Percentiles rank a stretch among this genome's conserved stretches.
These are phyloP conservation scores for Arthroderma sp. DNA, from an alignment of 2,329 filamentous ascomycete genomes.

Conservation along the genomic window DNA sequence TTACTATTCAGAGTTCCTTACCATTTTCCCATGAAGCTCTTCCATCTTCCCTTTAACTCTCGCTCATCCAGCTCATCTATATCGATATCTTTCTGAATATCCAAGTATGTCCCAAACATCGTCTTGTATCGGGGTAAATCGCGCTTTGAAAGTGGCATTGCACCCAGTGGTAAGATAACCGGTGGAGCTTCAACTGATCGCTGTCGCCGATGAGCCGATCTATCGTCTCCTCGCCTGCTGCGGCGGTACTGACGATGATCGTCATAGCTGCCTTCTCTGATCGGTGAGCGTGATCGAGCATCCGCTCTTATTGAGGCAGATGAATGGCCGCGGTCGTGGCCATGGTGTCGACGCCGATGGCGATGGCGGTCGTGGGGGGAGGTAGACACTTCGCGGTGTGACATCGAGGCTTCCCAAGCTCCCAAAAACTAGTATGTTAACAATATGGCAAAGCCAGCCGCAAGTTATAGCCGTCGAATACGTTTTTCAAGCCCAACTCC, in stretches of 20 bases:
- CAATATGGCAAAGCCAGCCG: background rate
- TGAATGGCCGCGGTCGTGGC: background rate
- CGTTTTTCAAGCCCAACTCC: background rate
- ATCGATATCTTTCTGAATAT: constrained; percentile 69
- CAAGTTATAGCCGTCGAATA: background rate
- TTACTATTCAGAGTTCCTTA: constrained; percentile 29
- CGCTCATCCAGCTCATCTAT: constrained; percentile 57
- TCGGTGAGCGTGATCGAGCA: constrained; percentile 18
- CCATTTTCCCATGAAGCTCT: constrained; percentile 86
- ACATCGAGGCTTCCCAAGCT: background rate
- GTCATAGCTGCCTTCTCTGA: constrained; percentile 24
- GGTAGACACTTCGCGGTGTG: background rate
- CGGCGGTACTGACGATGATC: constrained; percentile 26
- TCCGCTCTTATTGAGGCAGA: constrained; percentile 4
- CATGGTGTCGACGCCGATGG: background rate
- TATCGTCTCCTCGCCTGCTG: constrained; percentile 7
- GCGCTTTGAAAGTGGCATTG: constrained; percentile 53
- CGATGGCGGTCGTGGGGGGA: background rate
- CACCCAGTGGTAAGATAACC: constrained; percentile 50
- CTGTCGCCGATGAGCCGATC: constrained; percentile 6
- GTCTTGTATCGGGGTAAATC: constrained; percentile 56
- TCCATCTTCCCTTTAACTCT: constrained; percentile 79
- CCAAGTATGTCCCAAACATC: constrained; percentile 72
- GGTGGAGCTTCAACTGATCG: constrained; percentile 15
- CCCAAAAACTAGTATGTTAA: background rate